Evolutionary conservation across 1,139 yeast genomes (phyloP).

Genomic region (Spencermartinsiella ligniputridi): DNA sequence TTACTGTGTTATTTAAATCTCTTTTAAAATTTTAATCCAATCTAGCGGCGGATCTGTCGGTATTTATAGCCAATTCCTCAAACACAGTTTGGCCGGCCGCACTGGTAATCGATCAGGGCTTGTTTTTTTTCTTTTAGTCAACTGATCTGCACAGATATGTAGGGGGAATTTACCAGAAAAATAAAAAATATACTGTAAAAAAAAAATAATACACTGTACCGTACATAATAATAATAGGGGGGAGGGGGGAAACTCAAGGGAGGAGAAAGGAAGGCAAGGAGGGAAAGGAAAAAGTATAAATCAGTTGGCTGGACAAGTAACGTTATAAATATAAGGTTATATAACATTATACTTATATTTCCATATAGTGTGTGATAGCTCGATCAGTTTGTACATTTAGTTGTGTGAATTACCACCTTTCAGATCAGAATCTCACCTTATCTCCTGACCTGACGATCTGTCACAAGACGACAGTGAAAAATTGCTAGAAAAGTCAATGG

Average conservation of each 20-base stretch:
- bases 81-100: not conserved
- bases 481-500: not conserved
- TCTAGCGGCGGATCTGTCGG: not conserved
- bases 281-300: not conserved
- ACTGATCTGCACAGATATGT: not conserved
- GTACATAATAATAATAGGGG: not conserved
- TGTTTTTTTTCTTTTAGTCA: not conserved
- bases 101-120: not conserved
- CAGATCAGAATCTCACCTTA: not conserved
- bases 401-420: too few relatives aligned
- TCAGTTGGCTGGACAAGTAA: too few relatives aligned
- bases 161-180: constrained; percentile 1
- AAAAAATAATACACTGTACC: too few relatives aligned
- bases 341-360: too few relatives aligned
- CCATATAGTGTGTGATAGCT: too few relatives aligned
- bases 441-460: constrained; percentile 2
- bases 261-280: not conserved
- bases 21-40: not conserved
- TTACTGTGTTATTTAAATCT: not conserved
- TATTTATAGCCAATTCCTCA: not conserved
- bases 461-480: not conserved
- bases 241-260: not conserved
- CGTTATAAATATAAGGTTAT: too few relatives aligned
- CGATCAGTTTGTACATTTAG: too few relatives aligned
- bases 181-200: too few relatives aligned